Evolutionary conservation across 106 monocot genomes (phyloP).

Genomic region (Posidonia australis): DNA sequence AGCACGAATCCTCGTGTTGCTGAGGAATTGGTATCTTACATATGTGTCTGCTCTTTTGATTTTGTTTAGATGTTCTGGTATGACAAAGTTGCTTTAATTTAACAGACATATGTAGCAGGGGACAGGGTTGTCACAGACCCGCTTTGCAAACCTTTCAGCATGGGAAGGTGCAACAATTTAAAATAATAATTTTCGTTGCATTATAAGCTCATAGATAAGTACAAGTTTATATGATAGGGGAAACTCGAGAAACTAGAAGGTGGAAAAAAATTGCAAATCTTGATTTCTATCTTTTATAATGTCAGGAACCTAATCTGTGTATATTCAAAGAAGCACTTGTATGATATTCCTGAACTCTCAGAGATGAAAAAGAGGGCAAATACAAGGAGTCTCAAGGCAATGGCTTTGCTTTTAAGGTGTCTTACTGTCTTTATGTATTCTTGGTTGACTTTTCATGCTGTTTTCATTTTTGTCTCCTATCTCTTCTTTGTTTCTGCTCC

Average conservation of each 20-base stretch:
- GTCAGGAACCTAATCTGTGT: conserved; percentile 88
- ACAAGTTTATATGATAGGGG: neutral
- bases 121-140: conserved; percentile 28
- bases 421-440: no score
- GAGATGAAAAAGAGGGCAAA: conserved; percentile 87
- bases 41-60: neutral
- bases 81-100: neutral
- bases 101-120: conserved; percentile 19
- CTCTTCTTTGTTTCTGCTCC: no score
- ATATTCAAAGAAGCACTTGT: conserved; percentile 94
- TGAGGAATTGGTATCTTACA: conserved; percentile 51
- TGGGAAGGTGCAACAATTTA: conserved; percentile 20
- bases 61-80: neutral
- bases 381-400: conserved; percentile 76
- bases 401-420: conserved; percentile 74
- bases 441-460: no score
- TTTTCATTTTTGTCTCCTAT: no score
- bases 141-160: conserved; percentile 31
- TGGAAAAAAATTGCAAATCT: neutral
- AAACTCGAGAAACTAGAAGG: neutral
- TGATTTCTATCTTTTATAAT: conserved; percentile 2
- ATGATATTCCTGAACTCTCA: conserved; percentile 69
- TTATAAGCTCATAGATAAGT: neutral
- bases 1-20: conserved; percentile 46
- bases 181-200: no score